phyloP scores from a whole-genome alignment of 2,329 filamentous ascomycete species.

The Nectriaceae sp. region DNA sequence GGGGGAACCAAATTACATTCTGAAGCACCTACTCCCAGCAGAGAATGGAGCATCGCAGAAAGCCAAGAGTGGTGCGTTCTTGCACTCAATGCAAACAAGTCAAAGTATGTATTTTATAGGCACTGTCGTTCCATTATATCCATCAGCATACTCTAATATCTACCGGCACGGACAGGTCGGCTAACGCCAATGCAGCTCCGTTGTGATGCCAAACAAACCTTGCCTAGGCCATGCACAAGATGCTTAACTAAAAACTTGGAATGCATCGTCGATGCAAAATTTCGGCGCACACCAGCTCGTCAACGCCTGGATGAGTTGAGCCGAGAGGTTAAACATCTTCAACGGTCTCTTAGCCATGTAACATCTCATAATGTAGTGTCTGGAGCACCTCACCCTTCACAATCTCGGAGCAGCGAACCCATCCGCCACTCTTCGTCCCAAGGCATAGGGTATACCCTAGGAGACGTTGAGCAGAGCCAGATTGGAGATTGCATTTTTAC shows the following conservation, averaged over 20 bases:
- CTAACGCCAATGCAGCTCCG: neutral
- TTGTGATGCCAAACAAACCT: neutral
- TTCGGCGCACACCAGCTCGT: neutral
- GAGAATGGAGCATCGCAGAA: neutral
- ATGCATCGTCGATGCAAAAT: neutral
- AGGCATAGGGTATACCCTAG: neutral
- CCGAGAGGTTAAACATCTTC: neutral
- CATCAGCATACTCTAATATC: no score
- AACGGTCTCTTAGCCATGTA: neutral
- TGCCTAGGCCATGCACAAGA: neutral
- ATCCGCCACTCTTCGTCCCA: neutral
- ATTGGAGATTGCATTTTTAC: neutral
- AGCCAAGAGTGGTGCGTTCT: neutral
- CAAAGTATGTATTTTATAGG: neutral
- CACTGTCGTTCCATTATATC: neutral
- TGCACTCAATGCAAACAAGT: neutral
- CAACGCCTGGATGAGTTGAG: neutral
- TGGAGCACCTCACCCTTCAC: neutral
- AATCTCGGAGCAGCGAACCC: neutral
- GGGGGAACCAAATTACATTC: no score
- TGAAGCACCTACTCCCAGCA: no score
- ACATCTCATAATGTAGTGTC: no score
- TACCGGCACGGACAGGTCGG: neutral
- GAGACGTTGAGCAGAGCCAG: neutral
- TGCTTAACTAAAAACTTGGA: neutral